Percentiles rank a stretch among this genome's conserved stretches.
phyloP scores from a whole-genome alignment of 257 asterid species.

The Perilla frutescens region DNA sequence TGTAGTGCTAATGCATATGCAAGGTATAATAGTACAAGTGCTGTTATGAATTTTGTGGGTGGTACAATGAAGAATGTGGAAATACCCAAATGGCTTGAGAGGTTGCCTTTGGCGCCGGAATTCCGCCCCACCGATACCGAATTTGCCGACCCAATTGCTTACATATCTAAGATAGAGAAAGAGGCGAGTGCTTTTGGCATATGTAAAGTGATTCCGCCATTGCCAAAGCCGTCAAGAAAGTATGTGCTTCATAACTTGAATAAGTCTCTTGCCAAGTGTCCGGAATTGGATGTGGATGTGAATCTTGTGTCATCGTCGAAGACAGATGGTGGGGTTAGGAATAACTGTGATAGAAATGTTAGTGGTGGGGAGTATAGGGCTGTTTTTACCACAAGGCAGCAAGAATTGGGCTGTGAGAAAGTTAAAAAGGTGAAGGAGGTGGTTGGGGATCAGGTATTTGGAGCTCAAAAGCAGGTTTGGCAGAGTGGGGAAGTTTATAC shows the following conservation, averaged over 20 bases:
- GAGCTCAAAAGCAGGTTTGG: slow-evolving; percentile 87
- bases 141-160: slow-evolving; percentile 97
- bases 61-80: slow-evolving; percentile 75
- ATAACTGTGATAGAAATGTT: slow-evolving; percentile 38
- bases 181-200: slow-evolving; percentile 96
- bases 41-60: slow-evolving; percentile 37
- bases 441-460: slow-evolving; percentile 44
- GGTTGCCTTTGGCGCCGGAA: slow-evolving; percentile 95
- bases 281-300: slow-evolving; percentile 71
- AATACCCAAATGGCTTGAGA: slow-evolving; percentile 87
- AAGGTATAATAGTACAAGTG: slow-evolving; percentile 19
- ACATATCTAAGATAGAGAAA: slow-evolving; percentile 94
- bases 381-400: slow-evolving; percentile 90
- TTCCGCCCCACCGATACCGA: slow-evolving; percentile 94
- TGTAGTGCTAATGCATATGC: slow-evolving; percentile 34
- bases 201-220: slow-evolving; percentile 94
- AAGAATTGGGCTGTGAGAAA: slow-evolving; percentile 80
- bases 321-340: slow-evolving; percentile 42
- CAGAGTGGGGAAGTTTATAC: slow-evolving; percentile 97
- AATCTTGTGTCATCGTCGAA: slow-evolving; percentile 41
- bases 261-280: slow-evolving; percentile 81
- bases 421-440: slow-evolving; percentile 58
- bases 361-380: slow-evolving; percentile 59
- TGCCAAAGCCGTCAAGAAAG: slow-evolving; percentile 89
- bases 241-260: slow-evolving; percentile 81